Evolutionary conservation across 805 yeast species (phyloP).

Genomic region (Tetrapisispora pingtungensis): DNA sequence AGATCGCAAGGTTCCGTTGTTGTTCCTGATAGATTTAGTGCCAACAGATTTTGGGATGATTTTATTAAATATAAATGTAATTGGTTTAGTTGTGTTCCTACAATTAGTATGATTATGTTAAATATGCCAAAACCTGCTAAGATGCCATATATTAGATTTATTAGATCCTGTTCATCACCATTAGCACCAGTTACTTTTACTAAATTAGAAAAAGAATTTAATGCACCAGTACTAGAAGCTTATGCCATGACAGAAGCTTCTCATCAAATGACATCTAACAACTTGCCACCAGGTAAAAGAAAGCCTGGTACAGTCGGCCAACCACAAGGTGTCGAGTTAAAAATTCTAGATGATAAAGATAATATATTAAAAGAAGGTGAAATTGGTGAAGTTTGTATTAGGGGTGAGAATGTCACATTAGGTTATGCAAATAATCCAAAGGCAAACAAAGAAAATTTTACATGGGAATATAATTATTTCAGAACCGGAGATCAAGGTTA

Average conservation of each 20-base stretch:
- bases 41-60: slow-evolving; percentile 50
- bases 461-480: slow-evolving; percentile 47
- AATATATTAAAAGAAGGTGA: slow-evolving; percentile 39
- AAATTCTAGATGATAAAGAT: slow-evolving; percentile 43
- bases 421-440: slow-evolving; percentile 65
- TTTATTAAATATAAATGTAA: slow-evolving; percentile 41
- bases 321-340: slow-evolving; percentile 59
- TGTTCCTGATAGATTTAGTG: slow-evolving; percentile 55
- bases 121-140: slow-evolving; percentile 41
- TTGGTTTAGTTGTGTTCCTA: slow-evolving; percentile 75
- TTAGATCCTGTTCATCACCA: slow-evolving; percentile 64
- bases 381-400: slow-evolving; percentile 60
- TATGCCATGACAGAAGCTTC: slow-evolving; percentile 77
- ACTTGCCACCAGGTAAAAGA: slow-evolving; percentile 52
- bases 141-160: slow-evolving; percentile 49
- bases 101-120: slow-evolving; percentile 59
- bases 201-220: slow-evolving; percentile 44
- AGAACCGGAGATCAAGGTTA: slow-evolving; percentile 74
- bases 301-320: slow-evolving; percentile 67
- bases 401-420: slow-evolving; percentile 58
- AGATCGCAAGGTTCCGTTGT: slow-evolving; percentile 50
- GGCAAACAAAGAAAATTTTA: slow-evolving; percentile 60
- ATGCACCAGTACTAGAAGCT: slow-evolving; percentile 65
- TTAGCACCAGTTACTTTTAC: slow-evolving; percentile 57
- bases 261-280: slow-evolving; percentile 71